These are phyloP conservation scores for Pichia sp. DNA, from an alignment of 1,139 yeast genomes.

Conservation along the genomic window DNA sequence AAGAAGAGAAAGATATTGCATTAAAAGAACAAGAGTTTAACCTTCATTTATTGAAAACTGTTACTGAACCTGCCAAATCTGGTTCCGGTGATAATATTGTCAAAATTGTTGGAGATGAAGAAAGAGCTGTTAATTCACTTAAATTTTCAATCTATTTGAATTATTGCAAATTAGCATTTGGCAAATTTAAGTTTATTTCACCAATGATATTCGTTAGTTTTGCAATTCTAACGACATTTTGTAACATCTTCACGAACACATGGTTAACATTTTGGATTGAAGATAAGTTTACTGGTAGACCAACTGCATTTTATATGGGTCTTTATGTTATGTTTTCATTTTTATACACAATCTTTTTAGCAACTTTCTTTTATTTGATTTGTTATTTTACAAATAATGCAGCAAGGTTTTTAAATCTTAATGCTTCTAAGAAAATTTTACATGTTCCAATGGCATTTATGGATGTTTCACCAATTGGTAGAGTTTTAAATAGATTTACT, in stretches of 20 bases:
- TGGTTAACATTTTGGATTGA: conserved; percentile 87
- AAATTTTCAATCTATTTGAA: conserved; percentile 38
- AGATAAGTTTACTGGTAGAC: conserved; percentile 40
- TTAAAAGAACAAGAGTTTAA: conserved; percentile 2
- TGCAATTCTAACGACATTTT: conserved; percentile 49
- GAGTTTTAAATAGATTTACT: conserved; percentile 53
- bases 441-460: conserved; percentile 53
- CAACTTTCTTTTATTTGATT: conserved; percentile 41
- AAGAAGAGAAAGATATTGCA: conserved; percentile 22
- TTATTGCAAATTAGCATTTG: conserved; percentile 57
- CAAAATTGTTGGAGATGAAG: conserved; percentile 33
- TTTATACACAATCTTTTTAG: conserved; percentile 32
- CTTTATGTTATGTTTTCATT: conserved; percentile 50
- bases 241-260: conserved; percentile 59
- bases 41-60: background rate
- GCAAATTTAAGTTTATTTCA: conserved; percentile 35
- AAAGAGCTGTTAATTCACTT: conserved; percentile 31
- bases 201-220: conserved; percentile 37
- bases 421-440: conserved; percentile 38
- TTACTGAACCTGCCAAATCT: background rate
- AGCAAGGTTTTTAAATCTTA: conserved; percentile 38
- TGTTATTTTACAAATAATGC: conserved; percentile 48
- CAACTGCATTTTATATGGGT: conserved; percentile 64
- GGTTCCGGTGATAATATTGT: conserved; percentile 5
- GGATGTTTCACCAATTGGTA: conserved; percentile 58